Evolutionary conservation across 2,329 filamentous ascomycete species (phyloP).

Genomic region (Graphilbum fragrans): DNA sequence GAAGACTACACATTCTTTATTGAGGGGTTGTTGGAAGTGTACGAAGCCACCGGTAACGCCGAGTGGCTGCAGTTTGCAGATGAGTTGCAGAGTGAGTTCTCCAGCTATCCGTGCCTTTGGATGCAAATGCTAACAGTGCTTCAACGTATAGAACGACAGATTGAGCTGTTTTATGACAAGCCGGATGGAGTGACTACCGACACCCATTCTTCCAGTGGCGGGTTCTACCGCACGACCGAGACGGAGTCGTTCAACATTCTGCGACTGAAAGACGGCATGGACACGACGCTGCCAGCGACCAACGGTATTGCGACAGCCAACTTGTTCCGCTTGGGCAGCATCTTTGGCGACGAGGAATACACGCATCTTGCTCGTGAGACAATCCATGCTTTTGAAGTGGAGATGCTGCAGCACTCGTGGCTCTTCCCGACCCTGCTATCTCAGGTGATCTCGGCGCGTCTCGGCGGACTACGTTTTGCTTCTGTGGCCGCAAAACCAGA

Average conservation of each 20-base stretch:
- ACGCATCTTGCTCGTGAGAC: constrained; percentile 57
- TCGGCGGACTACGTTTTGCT: constrained; percentile 43
- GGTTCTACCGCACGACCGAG: constrained; percentile 61
- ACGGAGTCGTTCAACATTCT: constrained; percentile 61
- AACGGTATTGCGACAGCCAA: constrained; percentile 84
- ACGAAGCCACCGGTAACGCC: constrained; percentile 66
- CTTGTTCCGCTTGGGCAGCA: constrained; percentile 64
- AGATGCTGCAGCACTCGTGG: constrained; percentile 87
- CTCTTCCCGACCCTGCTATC: constrained; percentile 74
- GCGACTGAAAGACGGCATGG: constrained; percentile 89
- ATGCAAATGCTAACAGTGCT: background rate
- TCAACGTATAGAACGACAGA: constrained; percentile 51
- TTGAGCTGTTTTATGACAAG: constrained; percentile 64
- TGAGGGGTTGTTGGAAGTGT: constrained; percentile 70
- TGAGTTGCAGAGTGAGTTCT: constrained; percentile 54
- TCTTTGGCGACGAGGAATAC: constrained; percentile 31
- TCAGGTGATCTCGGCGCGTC: constrained; percentile 58
- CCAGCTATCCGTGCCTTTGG: background rate
- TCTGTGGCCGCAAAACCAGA: constrained; percentile 6
- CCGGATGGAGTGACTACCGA: constrained; percentile 18
- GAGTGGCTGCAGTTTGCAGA: constrained; percentile 71
- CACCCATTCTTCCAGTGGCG: constrained; percentile 33
- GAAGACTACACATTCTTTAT: constrained; percentile 92
- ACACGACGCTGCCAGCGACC: constrained; percentile 78
- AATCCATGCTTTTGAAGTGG: constrained; percentile 75